Conservation (phyloP, 2,329 filamentous ascomycete genomes). For the Teratosphaeria nubilosa region DNA sequence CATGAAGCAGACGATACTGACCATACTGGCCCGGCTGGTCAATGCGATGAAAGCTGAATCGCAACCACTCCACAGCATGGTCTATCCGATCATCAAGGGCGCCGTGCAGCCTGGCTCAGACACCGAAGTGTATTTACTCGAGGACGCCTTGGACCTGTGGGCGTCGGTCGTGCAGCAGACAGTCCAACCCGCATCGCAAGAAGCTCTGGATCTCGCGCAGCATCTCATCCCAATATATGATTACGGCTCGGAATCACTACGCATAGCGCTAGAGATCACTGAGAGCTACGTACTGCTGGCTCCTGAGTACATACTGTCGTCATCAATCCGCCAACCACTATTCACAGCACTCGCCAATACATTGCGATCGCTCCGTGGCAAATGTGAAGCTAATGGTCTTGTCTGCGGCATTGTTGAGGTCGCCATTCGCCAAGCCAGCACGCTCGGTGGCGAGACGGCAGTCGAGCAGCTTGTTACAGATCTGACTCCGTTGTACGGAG, state of each 20-base stretch:
- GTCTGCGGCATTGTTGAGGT: slow-evolving; percentile 38
- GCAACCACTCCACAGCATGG: slow-evolving; percentile 64
- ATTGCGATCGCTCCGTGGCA: slow-evolving; percentile 31
- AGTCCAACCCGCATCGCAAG: slow-evolving; percentile 30
- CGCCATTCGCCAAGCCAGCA: slow-evolving; percentile 41
- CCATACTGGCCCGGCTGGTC: slow-evolving; percentile 75
- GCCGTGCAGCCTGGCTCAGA: slow-evolving; percentile 67
- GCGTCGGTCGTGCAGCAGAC: slow-evolving; percentile 59
- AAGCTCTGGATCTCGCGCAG: slow-evolving; percentile 33
- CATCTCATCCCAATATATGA: slow-evolving; percentile 39
- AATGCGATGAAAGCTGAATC: slow-evolving; percentile 72
- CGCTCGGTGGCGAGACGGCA: slow-evolving; percentile 41
- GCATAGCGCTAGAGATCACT: slow-evolving; percentile 40
- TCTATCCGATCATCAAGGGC: slow-evolving; percentile 72
- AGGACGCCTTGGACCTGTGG: slow-evolving; percentile 90
- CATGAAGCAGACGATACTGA: slow-evolving; percentile 87
- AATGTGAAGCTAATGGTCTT: slow-evolving; percentile 38
- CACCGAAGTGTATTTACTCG: slow-evolving; percentile 70
- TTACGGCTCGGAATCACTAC: slow-evolving; percentile 39
- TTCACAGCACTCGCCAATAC: slow-evolving; percentile 33
- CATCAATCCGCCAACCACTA: slow-evolving; percentile 30
- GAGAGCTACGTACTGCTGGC: slow-evolving; percentile 40
- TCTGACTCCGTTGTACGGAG: slow-evolving; percentile 37
- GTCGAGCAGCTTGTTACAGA: slow-evolving; percentile 44
- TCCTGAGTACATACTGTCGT: slow-evolving; percentile 36